Base-by-base conservation (phyloP, 352 stramenopile species). In the Phytophthora niederhauseri region DNA sequence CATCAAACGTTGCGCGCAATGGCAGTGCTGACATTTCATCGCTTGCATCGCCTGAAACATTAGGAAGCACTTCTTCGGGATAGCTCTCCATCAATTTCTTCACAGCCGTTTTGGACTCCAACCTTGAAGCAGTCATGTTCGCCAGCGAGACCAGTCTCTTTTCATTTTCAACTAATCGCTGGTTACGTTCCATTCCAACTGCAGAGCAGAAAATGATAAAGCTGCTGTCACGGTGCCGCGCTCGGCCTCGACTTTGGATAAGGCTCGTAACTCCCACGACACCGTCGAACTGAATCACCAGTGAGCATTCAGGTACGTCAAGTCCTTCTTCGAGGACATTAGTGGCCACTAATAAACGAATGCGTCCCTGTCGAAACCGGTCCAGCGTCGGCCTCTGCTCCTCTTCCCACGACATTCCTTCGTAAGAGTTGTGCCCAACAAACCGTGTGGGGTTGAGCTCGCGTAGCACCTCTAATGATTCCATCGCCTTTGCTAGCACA, bases 251-350 rank as follows among this genome's bases (percentile, higher is more conserved):
- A 66, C 87, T 94, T 65, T 94, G 87, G 31, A 94, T 91, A 17
- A 94, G 70, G 57, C 83, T 93, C 14, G 85, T 94, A 30, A 94
- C 72, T 6, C 83, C 77, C 41, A 80, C 62, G 2, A 94, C 75
- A 17, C 87, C 85, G 43, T 94, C 85, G 55, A 94, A 94, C 45
- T 84, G 79, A 62, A 94, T 87, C 3, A 94, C 87, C 0, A 94
- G 66, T 6, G 85, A 94, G 28, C 87, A 94, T 66, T 93, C 80
- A 0, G 85, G 87, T 0, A 94, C 82, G 50, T 94, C 87, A 19
- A 94, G 68, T 1, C 85, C 87, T 80, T 93, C 87, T 66, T 94
- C 87, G 6, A 94, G 70, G 3, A 94, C 87, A 62, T 90, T 94
- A 15, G 87, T 94, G 14, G 87, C 87, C 15, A 94, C 82, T 28